Evolutionary conservation across 768 basidiomycete species (phyloP).

Genomic region (Lactifluus volemus): DNA sequence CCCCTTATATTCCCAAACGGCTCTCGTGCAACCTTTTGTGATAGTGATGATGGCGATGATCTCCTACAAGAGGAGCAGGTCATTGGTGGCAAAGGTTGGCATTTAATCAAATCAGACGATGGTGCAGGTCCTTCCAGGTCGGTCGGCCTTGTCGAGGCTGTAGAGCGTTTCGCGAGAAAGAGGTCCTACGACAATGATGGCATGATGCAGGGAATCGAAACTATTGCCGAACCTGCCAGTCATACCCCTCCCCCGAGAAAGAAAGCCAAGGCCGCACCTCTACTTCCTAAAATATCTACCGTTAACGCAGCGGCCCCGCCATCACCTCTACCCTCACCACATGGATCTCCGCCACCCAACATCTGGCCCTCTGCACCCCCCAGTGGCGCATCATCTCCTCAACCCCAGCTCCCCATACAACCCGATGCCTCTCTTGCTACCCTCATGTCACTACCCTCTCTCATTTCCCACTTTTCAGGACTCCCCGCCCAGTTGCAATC

Average conservation of each 20-base stretch:
- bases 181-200: conserved; percentile 45
- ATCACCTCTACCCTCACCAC: conserved; percentile 78
- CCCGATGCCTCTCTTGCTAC: conserved; percentile 77
- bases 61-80: conserved; percentile 66
- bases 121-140: conserved; percentile 38
- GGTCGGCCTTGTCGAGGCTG: conserved; percentile 67
- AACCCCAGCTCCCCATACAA: conserved; percentile 59
- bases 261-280: conserved; percentile 56
- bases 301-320: conserved; percentile 70
- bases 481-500: conserved; percentile 83
- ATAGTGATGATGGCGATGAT: conserved; percentile 49
- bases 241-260: conserved; percentile 57
- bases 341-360: conserved; percentile 69
- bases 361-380: conserved; percentile 79
- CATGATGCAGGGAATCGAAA: conserved; percentile 71
- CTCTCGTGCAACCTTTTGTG: conserved; percentile 68
- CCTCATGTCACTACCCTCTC: conserved; percentile 74
- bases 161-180: conserved; percentile 69
- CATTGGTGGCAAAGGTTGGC: conserved; percentile 63
- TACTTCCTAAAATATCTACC: conserved; percentile 51
- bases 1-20: conserved; percentile 77
- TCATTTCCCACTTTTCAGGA: conserved; percentile 71
- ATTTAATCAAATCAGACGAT: conserved; percentile 63
- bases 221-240: conserved; percentile 38
- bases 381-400: conserved; percentile 66